Base-by-base conservation (phyloP, 768 basidiomycete species). In the Royoungia palumana region DNA sequence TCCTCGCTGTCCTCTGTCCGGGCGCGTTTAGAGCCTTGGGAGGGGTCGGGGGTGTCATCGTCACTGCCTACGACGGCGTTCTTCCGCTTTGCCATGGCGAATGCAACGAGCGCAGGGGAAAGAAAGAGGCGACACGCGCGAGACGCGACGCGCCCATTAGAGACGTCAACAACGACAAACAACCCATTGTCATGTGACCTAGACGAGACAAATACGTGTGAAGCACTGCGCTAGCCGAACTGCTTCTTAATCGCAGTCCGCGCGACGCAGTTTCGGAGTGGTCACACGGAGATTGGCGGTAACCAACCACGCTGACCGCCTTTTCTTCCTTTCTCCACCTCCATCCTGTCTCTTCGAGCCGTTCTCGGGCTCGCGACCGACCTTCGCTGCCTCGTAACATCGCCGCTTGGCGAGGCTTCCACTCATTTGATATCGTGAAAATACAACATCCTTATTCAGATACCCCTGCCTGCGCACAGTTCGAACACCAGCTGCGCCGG, bases 51-150 rank as follows among this genome's bases (percentile, higher is more conserved):
- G 3, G 51, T 51, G 1, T 74, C 73, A 30, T 72, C 70, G 36
- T 81, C 79, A 20, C 75, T 75, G 46, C 75, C 71, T 32, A 16
- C 16, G 20, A 58, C 60, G 2, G 57, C 49, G 8, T 72, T 73
- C 51, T 74, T 76, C 51, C 82, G 77, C 64, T 85, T 85, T 9
- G 72, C 68, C 83, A 85, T 85, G 44, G 48, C 9, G 52, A 27
- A 41, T 35, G 53, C 19, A 30, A 30, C 16, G 39, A 41, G 34
- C 34, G 17, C 19, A 37, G 32, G 13, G 28, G 43, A 30, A 43
- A n/a, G 37, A 30, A 27, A 50, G 51, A 54, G 13, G 28, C 28
- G 28, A 28, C 28, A 28, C 28, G 28, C 52, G 12, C 54, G 52
- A 52, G 69, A 67, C 69, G 69, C 67, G 67, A 57, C 61, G 49